Evolutionary conservation across 768 basidiomycete species (phyloP).

Genomic region (Lactifluus rugatus): DNA sequence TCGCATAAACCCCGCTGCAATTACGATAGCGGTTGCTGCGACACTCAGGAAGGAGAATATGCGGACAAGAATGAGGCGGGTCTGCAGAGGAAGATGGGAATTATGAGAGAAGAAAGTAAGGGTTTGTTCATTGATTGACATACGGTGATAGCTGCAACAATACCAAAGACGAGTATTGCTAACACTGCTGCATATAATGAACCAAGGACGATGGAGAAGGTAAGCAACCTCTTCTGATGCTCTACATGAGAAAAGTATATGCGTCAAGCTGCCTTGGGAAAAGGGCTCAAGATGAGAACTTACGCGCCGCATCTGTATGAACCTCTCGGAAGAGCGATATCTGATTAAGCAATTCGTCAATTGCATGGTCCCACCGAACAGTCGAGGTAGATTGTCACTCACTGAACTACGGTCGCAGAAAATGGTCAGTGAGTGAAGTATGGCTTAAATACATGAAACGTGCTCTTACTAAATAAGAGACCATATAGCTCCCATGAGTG

Average conservation of each 20-base stretch:
- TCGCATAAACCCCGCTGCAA: constrained; percentile 44
- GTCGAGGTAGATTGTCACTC: background rate
- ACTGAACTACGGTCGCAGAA: constrained; percentile 21
- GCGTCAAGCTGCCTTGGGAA: background rate
- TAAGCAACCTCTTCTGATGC: constrained; percentile 36
- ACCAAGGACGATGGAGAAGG: constrained; percentile 52
- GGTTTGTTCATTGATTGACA: constrained; percentile 21
- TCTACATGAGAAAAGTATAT: constrained; percentile 26
- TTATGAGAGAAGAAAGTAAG: background rate
- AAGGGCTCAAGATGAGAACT: constrained; percentile 20
- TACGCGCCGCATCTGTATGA: constrained; percentile 38
- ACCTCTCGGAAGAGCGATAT: constrained; percentile 54
- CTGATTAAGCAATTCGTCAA: constrained; percentile 26
- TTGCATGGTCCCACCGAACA: background rate
- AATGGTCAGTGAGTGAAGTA: constrained; percentile 22
- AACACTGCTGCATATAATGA: constrained; percentile 42
- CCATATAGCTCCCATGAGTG: constrained; percentile 47
- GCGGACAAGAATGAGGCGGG: constrained; percentile 44
- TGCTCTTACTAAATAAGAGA: constrained; percentile 49
- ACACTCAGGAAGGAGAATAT: constrained; percentile 46
- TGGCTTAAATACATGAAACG: background rate
- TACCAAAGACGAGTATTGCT: constrained; percentile 46
- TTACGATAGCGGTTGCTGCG: constrained; percentile 38
- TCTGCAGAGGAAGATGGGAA: constrained; percentile 26
- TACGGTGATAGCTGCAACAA: constrained; percentile 42